Conservation (phyloP, 805 yeast genomes). For the Isabelozyma pseudorhagii region DNA sequence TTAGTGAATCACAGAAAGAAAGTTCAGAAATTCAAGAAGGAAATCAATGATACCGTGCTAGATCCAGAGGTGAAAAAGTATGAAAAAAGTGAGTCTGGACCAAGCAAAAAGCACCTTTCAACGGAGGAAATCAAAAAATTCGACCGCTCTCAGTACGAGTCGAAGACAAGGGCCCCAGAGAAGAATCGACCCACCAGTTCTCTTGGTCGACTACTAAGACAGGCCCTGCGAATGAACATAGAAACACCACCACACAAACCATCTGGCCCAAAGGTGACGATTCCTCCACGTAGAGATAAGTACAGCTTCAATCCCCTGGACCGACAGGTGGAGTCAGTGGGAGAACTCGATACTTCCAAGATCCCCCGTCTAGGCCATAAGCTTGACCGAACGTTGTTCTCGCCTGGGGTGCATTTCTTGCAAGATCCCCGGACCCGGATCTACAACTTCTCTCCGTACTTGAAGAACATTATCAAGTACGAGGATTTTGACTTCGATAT, state of each 20-base stretch:
- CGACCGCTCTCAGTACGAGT: background rate
- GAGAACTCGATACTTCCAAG: slow-evolving; percentile 14
- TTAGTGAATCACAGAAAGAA: background rate
- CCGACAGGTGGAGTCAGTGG: background rate
- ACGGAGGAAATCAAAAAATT: background rate
- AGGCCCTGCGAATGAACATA: background rate
- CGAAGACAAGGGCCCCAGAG: background rate
- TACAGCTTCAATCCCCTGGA: background rate
- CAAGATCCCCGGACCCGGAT: slow-evolving; percentile 76
- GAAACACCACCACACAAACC: background rate
- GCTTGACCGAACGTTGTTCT: slow-evolving; percentile 68
- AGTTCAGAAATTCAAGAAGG: background rate
- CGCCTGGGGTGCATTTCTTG: slow-evolving; percentile 76
- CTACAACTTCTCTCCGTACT: slow-evolving; percentile 61
- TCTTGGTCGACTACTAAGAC: background rate
- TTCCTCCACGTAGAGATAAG: background rate
- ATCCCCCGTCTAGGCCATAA: slow-evolving; percentile 64
- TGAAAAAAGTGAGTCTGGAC: background rate
- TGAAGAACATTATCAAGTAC: slow-evolving; percentile 58
- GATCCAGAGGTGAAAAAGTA: background rate
- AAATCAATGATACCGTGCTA: background rate
- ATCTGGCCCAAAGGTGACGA: background rate
- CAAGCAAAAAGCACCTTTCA: background rate
- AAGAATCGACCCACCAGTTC: background rate
- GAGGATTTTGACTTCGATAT: slow-evolving; percentile 63